Percentiles rank a stretch among this genome's conserved stretches.
Conservation (phyloP, 345 rosid genomes). For the Kernera saxatilis region DNA sequence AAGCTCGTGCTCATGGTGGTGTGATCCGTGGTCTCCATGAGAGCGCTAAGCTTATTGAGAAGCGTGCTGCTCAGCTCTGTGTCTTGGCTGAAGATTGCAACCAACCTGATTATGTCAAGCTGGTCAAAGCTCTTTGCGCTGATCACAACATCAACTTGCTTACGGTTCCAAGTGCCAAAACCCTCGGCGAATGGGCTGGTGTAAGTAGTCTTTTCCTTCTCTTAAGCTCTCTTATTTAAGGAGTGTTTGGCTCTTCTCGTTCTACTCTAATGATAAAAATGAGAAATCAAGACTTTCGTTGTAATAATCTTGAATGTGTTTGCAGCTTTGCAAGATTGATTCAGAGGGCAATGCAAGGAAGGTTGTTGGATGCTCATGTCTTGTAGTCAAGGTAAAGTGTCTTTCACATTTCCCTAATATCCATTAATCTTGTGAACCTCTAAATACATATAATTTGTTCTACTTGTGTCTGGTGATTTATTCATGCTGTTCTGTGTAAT, state of each 20-base stretch:
- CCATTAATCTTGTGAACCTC: neutral
- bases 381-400: slow-evolving; percentile 58
- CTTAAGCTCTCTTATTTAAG: neutral
- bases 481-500: neutral
- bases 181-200: slow-evolving; percentile 96
- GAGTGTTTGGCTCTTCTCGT: neutral
- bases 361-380: slow-evolving; percentile 82
- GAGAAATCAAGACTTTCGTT: neutral
- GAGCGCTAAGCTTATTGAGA: slow-evolving; percentile 71
- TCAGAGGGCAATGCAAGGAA: slow-evolving; percentile 83
- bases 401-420: neutral
- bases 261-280: too few relatives aligned
- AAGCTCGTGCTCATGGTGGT: slow-evolving; percentile 70
- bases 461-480: neutral
- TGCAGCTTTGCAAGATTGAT: slow-evolving; percentile 83
- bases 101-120: slow-evolving; percentile 73
- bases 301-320: neutral
- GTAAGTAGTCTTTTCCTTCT: slow-evolving; percentile 36
- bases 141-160: slow-evolving; percentile 63
- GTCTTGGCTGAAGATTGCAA: slow-evolving; percentile 81
- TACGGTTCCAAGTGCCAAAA: slow-evolving; percentile 71
- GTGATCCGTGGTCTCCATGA: slow-evolving; percentile 73
- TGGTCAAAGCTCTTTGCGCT: slow-evolving; percentile 72
- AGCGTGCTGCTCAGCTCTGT: slow-evolving; percentile 66
- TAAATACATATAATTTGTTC: neutral